These are phyloP conservation scores for Aspergillus fructus DNA, from an alignment of 2,329 filamentous ascomycete genomes.

Conservation along the genomic window DNA sequence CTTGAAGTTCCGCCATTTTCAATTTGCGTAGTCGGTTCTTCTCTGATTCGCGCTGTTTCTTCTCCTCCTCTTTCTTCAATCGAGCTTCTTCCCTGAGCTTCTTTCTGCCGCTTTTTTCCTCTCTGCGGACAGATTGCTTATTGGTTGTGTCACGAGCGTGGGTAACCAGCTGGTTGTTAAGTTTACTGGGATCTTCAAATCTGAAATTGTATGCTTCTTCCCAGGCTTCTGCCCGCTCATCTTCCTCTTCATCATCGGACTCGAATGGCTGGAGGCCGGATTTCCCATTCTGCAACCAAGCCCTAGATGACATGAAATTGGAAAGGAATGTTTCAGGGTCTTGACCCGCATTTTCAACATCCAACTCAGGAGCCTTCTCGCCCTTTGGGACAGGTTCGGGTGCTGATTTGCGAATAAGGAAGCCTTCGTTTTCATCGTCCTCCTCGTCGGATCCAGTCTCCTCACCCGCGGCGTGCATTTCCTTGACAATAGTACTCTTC, in stretches of 20 bases:
- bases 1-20: slow-evolving; percentile 86
- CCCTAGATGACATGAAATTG: slow-evolving; percentile 89
- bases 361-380: slow-evolving; percentile 53
- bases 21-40: slow-evolving; percentile 80
- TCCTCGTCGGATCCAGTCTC: slow-evolving; percentile 45
- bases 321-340: slow-evolving; percentile 91
- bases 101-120: slow-evolving; percentile 74
- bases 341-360: slow-evolving; percentile 75
- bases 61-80: slow-evolving; percentile 75
- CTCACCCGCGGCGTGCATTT: slow-evolving; percentile 69
- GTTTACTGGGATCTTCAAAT: slow-evolving; percentile 86
- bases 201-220: slow-evolving; percentile 94
- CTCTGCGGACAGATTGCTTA: slow-evolving; percentile 79
- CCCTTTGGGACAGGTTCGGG: slow-evolving; percentile 27
- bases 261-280: slow-evolving; percentile 78
- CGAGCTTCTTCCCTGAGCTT: slow-evolving; percentile 76
- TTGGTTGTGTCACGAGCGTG: slow-evolving; percentile 85
- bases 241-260: slow-evolving; percentile 81
- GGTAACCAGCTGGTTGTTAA: slow-evolving; percentile 82
- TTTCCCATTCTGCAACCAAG: slow-evolving; percentile 73
- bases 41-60: slow-evolving; percentile 72
- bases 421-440: slow-evolving; percentile 66
- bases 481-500: slow-evolving; percentile 73
- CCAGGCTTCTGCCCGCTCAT: slow-evolving; percentile 76
- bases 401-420: slow-evolving; percentile 71